Conservation (phyloP, 73 alveolate species). For the Paramecium sonneborni region DNA sequence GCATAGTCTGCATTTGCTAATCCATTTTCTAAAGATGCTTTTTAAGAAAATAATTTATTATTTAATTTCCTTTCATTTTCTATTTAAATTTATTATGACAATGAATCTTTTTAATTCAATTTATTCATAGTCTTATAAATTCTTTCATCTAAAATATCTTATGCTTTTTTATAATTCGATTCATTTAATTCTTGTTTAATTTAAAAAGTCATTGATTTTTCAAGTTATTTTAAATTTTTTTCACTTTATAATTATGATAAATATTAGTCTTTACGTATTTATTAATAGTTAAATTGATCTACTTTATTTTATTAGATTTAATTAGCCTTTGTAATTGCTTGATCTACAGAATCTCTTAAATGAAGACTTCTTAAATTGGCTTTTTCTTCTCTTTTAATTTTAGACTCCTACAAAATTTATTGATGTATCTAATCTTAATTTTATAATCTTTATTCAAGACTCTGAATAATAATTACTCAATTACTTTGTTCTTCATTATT, state of each 20-base stretch:
- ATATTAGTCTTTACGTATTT: neutral
- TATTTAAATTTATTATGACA: neutral
- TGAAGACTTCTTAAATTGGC: neutral
- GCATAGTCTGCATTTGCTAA: neutral
- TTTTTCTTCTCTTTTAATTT: neutral
- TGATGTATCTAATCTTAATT: neutral
- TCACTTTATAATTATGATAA: neutral
- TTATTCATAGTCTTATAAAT: neutral
- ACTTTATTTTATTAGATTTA: neutral
- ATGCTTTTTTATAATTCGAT: neutral
- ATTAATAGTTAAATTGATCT: neutral
- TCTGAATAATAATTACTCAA: neutral
- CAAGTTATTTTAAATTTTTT: neutral
- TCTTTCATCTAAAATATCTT: neutral
- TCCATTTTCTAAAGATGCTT: neutral
- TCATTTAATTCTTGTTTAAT: neutral
- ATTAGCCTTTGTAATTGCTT: neutral
- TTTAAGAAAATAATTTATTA: neutral
- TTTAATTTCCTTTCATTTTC: conserved; percentile 23
- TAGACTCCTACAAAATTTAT: neutral
- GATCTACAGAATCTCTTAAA: neutral
- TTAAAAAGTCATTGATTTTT: neutral
- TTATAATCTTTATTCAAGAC: neutral
- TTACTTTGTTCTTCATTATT: neutral
- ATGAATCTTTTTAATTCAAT: neutral